Percentiles rank a stretch among this genome's conserved stretches.
These are phyloP conservation scores for Penicillium coprophilum DNA, from an alignment of 495 filamentous ascomycete genomes.

Conservation along the genomic window DNA sequence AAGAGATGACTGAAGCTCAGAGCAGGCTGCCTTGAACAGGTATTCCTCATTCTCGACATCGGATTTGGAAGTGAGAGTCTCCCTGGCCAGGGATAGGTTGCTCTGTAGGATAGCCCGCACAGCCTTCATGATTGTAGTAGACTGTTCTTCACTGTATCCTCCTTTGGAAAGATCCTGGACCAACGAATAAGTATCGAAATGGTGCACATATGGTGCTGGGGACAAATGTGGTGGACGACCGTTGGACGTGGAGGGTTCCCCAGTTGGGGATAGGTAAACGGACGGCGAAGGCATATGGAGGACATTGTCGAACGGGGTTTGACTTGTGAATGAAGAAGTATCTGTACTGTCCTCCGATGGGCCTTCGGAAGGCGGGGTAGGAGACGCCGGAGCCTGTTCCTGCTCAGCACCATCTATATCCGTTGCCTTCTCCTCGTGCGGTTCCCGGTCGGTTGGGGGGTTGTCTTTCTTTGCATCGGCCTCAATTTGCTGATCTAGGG, in stretches of 20 bases:
- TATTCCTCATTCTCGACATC: constrained; percentile 88
- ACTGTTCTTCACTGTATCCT: constrained; percentile 68
- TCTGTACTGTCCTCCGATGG: constrained; percentile 34
- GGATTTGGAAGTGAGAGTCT: constrained; percentile 72
- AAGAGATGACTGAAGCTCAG: constrained; percentile 83
- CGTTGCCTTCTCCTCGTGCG: constrained; percentile 20
- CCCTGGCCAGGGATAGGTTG: constrained; percentile 76
- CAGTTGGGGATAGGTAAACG: constrained; percentile 33
- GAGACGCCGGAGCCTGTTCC: constrained; percentile 19
- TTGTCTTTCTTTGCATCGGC: constrained; percentile 20
- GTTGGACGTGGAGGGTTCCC: constrained; percentile 33
- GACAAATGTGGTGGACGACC: constrained; percentile 64
- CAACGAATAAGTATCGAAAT: constrained; percentile 91
- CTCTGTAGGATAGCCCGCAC: constrained; percentile 70
- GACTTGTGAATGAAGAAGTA: constrained; percentile 20
- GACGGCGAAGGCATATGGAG: constrained; percentile 58
- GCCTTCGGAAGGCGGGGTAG: constrained; percentile 26
- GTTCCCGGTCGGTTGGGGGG: constrained; percentile 21
- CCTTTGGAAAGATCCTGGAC: constrained; percentile 71
- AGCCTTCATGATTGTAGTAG: constrained; percentile 83
- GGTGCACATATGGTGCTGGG: constrained; percentile 81
- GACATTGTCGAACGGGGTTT: constrained; percentile 63
- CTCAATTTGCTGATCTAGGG: constrained; percentile 14
- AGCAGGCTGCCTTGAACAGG: constrained; percentile 90
- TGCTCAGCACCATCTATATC: constrained; percentile 16